Conservation (phyloP, 2,329 filamentous ascomycete species). For the Tolypocladium nubicola region DNA sequence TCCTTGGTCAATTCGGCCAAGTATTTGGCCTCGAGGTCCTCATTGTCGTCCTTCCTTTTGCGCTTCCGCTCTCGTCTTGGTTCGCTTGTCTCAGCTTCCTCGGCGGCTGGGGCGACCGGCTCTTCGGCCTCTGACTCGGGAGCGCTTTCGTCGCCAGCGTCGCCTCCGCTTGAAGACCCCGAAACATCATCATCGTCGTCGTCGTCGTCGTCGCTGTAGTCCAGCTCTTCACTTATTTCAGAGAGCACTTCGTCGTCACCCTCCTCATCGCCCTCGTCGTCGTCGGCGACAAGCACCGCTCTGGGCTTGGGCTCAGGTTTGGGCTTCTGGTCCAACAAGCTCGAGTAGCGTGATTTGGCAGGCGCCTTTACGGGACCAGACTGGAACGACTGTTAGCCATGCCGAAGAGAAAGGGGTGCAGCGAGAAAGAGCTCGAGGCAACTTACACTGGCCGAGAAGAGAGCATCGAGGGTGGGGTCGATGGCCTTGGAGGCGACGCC, state of each 20-base stretch:
- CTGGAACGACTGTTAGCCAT: constrained; percentile 20
- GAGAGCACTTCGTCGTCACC: constrained; percentile 21
- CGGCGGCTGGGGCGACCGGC: constrained; percentile 18
- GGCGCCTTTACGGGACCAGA: constrained; percentile 39
- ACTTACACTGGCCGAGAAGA: constrained; percentile 66
- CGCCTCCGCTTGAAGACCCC: constrained; percentile 14
- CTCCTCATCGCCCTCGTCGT: constrained; percentile 15
- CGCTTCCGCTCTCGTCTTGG: constrained; percentile 44
- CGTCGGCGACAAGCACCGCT: constrained; percentile 3
- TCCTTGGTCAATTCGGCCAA: constrained; percentile 53
- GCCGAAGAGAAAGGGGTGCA: not conserved
- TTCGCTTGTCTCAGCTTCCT: constrained; percentile 21
- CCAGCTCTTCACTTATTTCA: constrained; percentile 13
- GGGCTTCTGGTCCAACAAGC: constrained; percentile 24
- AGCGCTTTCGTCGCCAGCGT: constrained; percentile 7
- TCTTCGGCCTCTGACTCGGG: constrained; percentile 8
- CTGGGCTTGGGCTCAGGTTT: constrained; percentile 11
- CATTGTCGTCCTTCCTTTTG: constrained; percentile 57
- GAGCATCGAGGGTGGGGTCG: constrained; percentile 57
- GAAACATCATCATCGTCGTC: constrained; percentile 15
- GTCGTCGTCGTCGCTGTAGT: constrained; percentile 16
- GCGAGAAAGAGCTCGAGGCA: not conserved
- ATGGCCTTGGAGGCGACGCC: constrained; percentile 42
- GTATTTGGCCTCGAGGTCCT: constrained; percentile 62
- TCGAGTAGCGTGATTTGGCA: constrained; percentile 32